These are phyloP conservation scores for Salix dunnii DNA, from an alignment of 345 rosid genomes.

Conservation along the genomic window DNA sequence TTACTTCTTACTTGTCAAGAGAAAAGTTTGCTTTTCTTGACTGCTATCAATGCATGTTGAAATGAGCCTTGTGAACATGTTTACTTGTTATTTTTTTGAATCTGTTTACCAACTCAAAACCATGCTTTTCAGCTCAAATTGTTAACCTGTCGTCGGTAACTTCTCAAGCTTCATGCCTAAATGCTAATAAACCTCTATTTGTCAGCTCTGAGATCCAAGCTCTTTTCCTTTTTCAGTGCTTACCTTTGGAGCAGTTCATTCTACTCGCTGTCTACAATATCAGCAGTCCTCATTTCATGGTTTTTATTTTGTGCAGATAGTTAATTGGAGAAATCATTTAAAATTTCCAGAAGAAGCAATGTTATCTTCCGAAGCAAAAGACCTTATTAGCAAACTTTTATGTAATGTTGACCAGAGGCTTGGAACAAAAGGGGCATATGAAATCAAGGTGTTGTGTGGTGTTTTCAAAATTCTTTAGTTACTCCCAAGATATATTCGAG, in stretches of 20 bases:
- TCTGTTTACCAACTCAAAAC: neutral
- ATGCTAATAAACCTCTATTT: neutral
- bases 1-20: neutral
- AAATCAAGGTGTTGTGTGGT: constrained; percentile 49
- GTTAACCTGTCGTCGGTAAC: neutral
- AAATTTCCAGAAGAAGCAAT: constrained; percentile 66
- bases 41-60: neutral
- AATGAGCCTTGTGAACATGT: neutral
- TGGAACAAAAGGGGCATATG: constrained; percentile 61
- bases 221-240: neutral
- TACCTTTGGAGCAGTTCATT: neutral
- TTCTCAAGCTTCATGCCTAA: neutral
- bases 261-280: neutral
- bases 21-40: neutral
- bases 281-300: neutral
- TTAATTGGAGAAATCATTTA: constrained; percentile 60
- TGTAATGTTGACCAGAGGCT: constrained; percentile 66
- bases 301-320: constrained; percentile 44
- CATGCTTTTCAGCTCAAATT: neutral
- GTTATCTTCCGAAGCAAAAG: constrained; percentile 55
- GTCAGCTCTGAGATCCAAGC: neutral
- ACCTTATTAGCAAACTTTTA: constrained; percentile 53
- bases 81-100: neutral
- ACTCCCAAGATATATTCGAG: neutral
- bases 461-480: constrained; percentile 8